Conservation (phyloP, 176 grass and related monocot genomes). For the Eleusine indica region DNA sequence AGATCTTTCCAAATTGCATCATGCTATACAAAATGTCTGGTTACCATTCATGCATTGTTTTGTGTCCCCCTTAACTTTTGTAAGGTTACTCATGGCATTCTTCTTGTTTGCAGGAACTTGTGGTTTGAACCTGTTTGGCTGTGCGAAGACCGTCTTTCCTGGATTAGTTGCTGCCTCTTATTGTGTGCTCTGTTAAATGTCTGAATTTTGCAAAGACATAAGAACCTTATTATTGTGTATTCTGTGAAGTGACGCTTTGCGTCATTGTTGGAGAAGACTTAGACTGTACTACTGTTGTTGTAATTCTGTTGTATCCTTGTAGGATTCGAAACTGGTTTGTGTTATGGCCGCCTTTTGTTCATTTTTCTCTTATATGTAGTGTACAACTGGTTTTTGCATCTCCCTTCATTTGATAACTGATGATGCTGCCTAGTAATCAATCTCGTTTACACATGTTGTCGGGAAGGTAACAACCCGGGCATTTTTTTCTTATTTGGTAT, state of each 20-base stretch:
- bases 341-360: background rate
- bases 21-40: background rate
- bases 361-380: background rate
- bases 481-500: background rate
- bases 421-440: background rate
- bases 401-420: background rate
- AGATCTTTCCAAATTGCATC: background rate
- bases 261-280: background rate
- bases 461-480: background rate
- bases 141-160: slow-evolving; percentile 14
- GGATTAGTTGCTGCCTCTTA: slow-evolving; percentile 35
- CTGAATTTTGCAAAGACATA: slow-evolving; percentile 8
- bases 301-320: slow-evolving; percentile 6
- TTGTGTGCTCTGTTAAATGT: slow-evolving; percentile 12
- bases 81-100: background rate
- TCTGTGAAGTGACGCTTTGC: background rate
- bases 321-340: slow-evolving; percentile 1
- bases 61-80: background rate
- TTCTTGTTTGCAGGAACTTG: slow-evolving; percentile 35
- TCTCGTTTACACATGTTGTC: background rate
- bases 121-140: slow-evolving; percentile 24
- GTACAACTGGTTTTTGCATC: slow-evolving; percentile 2
- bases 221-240: slow-evolving; percentile 30
- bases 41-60: slow-evolving; percentile 5
- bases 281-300: background rate